These are phyloP conservation scores for Pholiota microspora DNA, from an alignment of 768 basidiomycete genomes.

Conservation along the genomic window DNA sequence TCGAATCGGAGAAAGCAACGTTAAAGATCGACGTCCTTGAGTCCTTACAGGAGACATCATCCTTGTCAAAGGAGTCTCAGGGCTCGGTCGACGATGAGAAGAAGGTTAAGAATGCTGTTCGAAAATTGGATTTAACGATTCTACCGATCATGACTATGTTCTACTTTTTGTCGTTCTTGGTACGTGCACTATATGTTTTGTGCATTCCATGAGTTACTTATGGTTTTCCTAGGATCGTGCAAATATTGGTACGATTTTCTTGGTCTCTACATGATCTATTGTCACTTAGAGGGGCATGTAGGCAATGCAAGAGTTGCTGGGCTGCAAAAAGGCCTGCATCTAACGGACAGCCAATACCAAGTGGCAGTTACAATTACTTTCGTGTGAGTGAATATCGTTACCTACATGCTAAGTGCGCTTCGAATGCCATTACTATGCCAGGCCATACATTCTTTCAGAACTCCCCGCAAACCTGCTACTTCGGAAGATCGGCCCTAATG, in stretches of 20 bases:
- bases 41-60: background rate
- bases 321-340: conserved; percentile 38
- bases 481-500: conserved; percentile 40
- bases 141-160: conserved; percentile 33
- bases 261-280: background rate
- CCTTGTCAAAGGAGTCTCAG: background rate
- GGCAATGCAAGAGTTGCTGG: conserved; percentile 49
- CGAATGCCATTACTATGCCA: background rate
- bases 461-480: conserved; percentile 48
- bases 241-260: conserved; percentile 29
- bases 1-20: background rate
- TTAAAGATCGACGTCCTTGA: background rate
- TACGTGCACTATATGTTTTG: conserved; percentile 13
- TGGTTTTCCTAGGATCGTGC: conserved; percentile 26
- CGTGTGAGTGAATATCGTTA: conserved; percentile 18
- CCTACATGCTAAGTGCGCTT: too few species aligned
- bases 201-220: background rate
- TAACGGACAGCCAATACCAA: conserved; percentile 38
- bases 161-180: conserved; percentile 34
- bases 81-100: background rate
- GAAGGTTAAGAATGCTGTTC: conserved; percentile 13
- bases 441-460: conserved; percentile 46
- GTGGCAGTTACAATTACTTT: conserved; percentile 30
- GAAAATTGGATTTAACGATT: conserved; percentile 26
- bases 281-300: background rate